Conservation (phyloP, 1,139 yeast genomes). For the Pneumocystis jirovecii region DNA sequence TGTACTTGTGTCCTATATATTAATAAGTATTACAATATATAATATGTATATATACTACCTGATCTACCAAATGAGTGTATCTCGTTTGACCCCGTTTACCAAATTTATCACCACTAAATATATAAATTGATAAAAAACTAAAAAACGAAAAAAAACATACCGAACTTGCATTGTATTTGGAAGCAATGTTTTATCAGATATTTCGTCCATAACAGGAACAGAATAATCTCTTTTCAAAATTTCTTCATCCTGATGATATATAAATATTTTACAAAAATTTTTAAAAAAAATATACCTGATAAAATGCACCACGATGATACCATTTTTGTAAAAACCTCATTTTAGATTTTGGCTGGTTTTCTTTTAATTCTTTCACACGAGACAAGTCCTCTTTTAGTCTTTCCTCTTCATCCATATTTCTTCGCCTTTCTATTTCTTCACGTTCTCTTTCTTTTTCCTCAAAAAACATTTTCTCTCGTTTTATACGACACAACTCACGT, state of each 20-base stretch:
- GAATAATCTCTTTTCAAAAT: conserved; percentile 24
- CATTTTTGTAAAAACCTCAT: conserved; percentile 19
- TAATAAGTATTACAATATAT: neutral
- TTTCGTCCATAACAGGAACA: conserved; percentile 21
- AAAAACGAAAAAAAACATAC: conserved; percentile 2
- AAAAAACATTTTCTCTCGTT: conserved; percentile 31
- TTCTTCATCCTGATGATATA: conserved; percentile 2
- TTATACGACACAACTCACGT: conserved; percentile 30
- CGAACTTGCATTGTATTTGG: conserved; percentile 22
- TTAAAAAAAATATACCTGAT: conserved; percentile 14
- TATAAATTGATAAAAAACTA: neutral
- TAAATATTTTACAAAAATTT: neutral
- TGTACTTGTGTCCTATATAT: neutral
- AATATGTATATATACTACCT: conserved; percentile 12
- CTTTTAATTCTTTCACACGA: conserved; percentile 12
- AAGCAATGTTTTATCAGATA: conserved; percentile 20
- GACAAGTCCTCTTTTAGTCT: conserved; percentile 16
- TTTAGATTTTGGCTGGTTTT: conserved; percentile 12
- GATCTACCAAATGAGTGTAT: conserved; percentile 15
- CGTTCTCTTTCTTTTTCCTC: conserved; percentile 28
- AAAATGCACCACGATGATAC: conserved; percentile 27
- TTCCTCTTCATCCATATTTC: conserved; percentile 24
- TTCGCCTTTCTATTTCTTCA: conserved; percentile 27
- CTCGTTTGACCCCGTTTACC: conserved; percentile 16
- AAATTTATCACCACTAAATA: conserved; percentile 6